phyloP scores from a whole-genome alignment of 1,284 basidiomycete species.

The Clitocybe nebularis region DNA sequence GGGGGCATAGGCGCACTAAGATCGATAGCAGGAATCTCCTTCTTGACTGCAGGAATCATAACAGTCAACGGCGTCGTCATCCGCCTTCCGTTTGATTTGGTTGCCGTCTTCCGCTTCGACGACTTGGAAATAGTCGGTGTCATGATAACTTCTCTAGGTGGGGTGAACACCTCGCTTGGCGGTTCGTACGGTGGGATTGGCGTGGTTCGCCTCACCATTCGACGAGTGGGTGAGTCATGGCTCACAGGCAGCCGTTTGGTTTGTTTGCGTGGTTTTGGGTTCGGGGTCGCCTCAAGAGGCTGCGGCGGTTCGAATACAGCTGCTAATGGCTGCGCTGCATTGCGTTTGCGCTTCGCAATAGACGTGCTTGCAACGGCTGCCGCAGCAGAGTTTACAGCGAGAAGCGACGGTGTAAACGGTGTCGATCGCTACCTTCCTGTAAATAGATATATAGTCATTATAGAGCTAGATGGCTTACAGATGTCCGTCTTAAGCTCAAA shows the following conservation, averaged over 20 bases:
- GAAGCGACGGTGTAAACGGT: slow-evolving; percentile 11
- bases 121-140: slow-evolving; percentile 32
- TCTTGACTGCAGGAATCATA: slow-evolving; percentile 42
- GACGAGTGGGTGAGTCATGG: slow-evolving; percentile 28
- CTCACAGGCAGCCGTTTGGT: slow-evolving; percentile 26
- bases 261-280: slow-evolving; percentile 59
- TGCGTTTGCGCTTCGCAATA: slow-evolving; percentile 40
- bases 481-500: slow-evolving; percentile 19
- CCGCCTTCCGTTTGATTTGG: slow-evolving; percentile 10
- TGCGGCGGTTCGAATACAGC: slow-evolving; percentile 9
- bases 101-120: slow-evolving; percentile 23
- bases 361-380: slow-evolving; percentile 13
- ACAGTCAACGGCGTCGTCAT: slow-evolving; percentile 16
- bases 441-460: not conserved
- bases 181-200: slow-evolving; percentile 62
- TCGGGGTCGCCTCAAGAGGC: slow-evolving; percentile 43
- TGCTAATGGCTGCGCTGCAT: slow-evolving; percentile 8
- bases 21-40: slow-evolving; percentile 61
- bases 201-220: slow-evolving; percentile 31
- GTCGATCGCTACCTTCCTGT: slow-evolving; percentile 9
- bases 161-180: slow-evolving; percentile 61
- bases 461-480: slow-evolving; percentile 6
- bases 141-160: slow-evolving; percentile 57
- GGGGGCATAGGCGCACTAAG: slow-evolving; percentile 56
- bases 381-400: too few species aligned